Base-by-base conservation (phyloP, 495 filamentous ascomycete species). In the Elasticomyces elasticus region DNA sequence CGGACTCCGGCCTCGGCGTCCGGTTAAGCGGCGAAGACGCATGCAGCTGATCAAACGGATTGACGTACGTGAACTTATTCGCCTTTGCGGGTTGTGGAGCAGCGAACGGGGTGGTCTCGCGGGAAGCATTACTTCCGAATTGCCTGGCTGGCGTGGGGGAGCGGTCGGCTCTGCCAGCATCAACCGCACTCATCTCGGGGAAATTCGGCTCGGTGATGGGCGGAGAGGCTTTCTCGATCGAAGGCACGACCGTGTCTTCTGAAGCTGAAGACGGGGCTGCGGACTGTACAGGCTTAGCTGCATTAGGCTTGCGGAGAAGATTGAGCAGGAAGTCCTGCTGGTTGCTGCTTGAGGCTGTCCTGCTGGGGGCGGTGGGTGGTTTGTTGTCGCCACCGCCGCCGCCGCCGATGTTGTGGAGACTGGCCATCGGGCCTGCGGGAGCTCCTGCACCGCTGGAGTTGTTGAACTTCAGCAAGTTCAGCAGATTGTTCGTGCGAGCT, bases 391-490 rank as follows among this genome's bases (percentile, higher is more conserved):
- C 47, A 12, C 53, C 33, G 23, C 44, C 28, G 25, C 28, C 12
- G 15, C 30, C 35, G 28, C 61, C 61, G 23, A 58, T 35, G 59
- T 61, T 56, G 65, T 66, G 64, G 23, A 56, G 58, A 28, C 52
- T 69, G 56, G 38, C 69, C 55, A 62, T 66, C 57, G 51, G 54
- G 25, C 44, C 44, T 11, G 44, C 5, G 3, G 44, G 25, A n/a
- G 22, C 12, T 0, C 41, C 23, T 22, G 45, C 53, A 28, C 43
- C 31, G 25, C 35, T 25, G 20, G 46, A 44, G 48, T 31, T 55
- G 60, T 79, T 87, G 70, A 89, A 95, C 70, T 89, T 89, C 46
- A 98, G 77, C 37, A 98, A 77, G 62, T 84, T 92, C 64, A 98
- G 75, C 58, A 98, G 71, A 63, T 83, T 87, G 42, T 69, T 80